These are phyloP conservation scores for Solanum dulcamara DNA, from an alignment of 257 asterid genomes.

Conservation along the genomic window DNA sequence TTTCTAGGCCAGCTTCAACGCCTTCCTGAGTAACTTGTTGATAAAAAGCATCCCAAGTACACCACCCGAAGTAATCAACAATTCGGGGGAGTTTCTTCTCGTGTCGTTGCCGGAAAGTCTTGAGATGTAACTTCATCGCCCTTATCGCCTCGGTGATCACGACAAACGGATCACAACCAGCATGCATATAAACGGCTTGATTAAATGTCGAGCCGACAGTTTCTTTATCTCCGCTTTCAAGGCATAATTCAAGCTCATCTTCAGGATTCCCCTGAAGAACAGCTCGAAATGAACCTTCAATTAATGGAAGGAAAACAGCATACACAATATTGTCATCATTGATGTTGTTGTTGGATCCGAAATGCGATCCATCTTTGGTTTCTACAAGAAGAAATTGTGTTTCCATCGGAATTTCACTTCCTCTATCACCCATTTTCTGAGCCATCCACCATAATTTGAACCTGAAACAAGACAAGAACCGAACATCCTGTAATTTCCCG, in stretches of 20 bases:
- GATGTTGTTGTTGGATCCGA: conserved; percentile 30
- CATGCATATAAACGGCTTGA: conserved; percentile 45
- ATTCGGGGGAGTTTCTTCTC: conserved; percentile 73
- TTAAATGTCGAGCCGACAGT: conserved; percentile 36
- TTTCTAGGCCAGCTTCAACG: conserved; percentile 62
- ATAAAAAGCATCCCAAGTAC: conserved; percentile 90
- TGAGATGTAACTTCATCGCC: conserved; percentile 47
- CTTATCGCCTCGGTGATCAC: conserved; percentile 52
- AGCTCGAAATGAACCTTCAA: conserved; percentile 65
- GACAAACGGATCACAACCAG: conserved; percentile 56
- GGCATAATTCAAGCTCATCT: conserved; percentile 55
- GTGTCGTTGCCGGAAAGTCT: conserved; percentile 42
- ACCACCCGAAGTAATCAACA: conserved; percentile 77
- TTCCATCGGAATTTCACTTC: conserved; percentile 67
- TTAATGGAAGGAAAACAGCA: conserved; percentile 56
- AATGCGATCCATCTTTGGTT: conserved; percentile 40
- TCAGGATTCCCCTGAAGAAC: conserved; percentile 62
- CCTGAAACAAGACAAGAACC: conserved; percentile 73
- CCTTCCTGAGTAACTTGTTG: conserved; percentile 82
- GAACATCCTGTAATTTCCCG: conserved; percentile 34
- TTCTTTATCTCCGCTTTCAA: conserved; percentile 60
- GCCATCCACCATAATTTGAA: conserved; percentile 97
- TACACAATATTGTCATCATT: conserved; percentile 34
- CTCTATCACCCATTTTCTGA: conserved; percentile 71
- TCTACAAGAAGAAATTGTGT: conserved; percentile 66